Percentiles rank a stretch among this genome's conserved stretches.
phyloP scores from a whole-genome alignment of 2,329 filamentous ascomycete species.

The Verticillium zaregamsianum region DNA sequence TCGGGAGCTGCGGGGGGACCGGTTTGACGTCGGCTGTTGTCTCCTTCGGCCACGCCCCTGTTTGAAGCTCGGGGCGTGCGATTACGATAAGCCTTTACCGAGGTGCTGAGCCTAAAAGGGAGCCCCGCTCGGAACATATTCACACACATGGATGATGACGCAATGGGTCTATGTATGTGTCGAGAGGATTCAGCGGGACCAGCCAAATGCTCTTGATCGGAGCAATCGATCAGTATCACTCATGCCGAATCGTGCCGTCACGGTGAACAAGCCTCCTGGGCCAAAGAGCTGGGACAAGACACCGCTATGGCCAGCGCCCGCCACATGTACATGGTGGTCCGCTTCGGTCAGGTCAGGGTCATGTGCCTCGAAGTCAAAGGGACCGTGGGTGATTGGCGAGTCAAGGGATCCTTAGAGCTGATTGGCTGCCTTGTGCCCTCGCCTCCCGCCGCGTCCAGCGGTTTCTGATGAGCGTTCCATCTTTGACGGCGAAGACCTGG shows the following conservation, averaged over 20 bases:
- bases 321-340: background rate
- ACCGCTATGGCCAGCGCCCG: background rate
- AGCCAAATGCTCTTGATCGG: too few relatives aligned
- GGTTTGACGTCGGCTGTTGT: background rate
- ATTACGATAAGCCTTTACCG: too few relatives aligned
- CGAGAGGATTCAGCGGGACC: too few relatives aligned
- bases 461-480: background rate
- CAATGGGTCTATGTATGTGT: too few relatives aligned
- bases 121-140: too few relatives aligned
- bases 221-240: too few relatives aligned
- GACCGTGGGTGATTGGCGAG: background rate
- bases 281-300: background rate
- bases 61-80: background rate
- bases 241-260: too few relatives aligned
- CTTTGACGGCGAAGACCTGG: background rate
- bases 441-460: background rate
- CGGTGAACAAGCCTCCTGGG: background rate
- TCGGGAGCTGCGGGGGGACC: background rate
- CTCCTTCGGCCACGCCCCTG: background rate
- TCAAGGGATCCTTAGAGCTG: background rate
- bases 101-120: too few relatives aligned
- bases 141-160: too few relatives aligned
- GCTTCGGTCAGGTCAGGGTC: background rate
- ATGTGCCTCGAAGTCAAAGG: background rate
- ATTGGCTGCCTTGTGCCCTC: background rate